Evolutionary conservation across 768 basidiomycete genomes (phyloP), one percentile per base, ranked within the genome.

Genomic region (Favolaschia claudopus): DNA sequence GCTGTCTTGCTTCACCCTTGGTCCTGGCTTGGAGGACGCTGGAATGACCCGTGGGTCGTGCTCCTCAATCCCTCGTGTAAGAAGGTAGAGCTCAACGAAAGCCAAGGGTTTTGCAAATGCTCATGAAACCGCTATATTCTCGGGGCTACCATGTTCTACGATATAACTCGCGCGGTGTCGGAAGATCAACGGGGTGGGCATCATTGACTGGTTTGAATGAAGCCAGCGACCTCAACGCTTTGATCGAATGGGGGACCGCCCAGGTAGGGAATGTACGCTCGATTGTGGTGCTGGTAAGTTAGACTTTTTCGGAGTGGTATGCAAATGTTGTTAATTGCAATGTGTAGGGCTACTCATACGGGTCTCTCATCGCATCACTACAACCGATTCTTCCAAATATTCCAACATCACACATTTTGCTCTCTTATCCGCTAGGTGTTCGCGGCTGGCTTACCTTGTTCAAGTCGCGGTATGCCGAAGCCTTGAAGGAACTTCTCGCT

Each of bases 1-100:
- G 91, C 87, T 0, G 73, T 94, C n/a, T 87, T 87, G 64, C 75
- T 91, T 12, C 92, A 94, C 64, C 93, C 93, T 7, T 94, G 92
- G 92, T 87, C 89, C n/a, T 86, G 91, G 82, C 79, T 93, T 0
- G 92, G 92, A 1, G 92, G 92, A 15, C 79, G 76, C 47, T 91
- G 88, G 85, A 70, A 86, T 62, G 91, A 94, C 66, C 83, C 88
- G 92, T 93, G 70, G 67, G 91, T 80, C 54, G 22, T 54, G 38
- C 33, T 20, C 33, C 54, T 50, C 25, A 32, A 58, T n/a, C n/a
- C 44, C 37, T 37, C 19, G 29, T 44, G 49, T 50, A 15, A 53
- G 20, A 7, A 9, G 19, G 9, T n/a, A 5, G 13, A 8, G 43
- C 38, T 34, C 48, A 44, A 43, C 34, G 14, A 37, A 56, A 31